Base-by-base conservation (phyloP, 2,329 filamentous ascomycete species). In the Stachybotrys elegans region DNA sequence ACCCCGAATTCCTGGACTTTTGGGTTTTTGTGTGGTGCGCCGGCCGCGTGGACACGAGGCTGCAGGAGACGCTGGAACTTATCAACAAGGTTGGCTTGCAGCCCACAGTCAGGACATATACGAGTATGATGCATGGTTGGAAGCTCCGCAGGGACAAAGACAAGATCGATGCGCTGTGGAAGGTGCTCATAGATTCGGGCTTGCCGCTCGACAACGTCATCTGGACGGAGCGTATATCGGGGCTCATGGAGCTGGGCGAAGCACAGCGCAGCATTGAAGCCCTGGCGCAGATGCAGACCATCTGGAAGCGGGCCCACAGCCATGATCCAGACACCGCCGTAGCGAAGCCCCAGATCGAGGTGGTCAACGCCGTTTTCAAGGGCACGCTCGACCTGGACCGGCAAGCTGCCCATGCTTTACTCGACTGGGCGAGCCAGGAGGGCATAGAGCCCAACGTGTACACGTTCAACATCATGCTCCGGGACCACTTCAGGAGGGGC, bases 171-270 rank as follows among this genome's bases (percentile, higher is more conserved):
- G 71, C 71, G 1, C 73, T 90, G 23, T 94, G 88, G 88, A 52
- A 64, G 0, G 78, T 76, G 50, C 78, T 93, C 64, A 56, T 75
- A 4, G 58, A 57, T 8, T 74, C 79, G 2, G 77, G 78, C 2
- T 55, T 81, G 9, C 65, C 75, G 50, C 79, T 88, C 5, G 87
- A 92, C 59, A 62, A 63, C 6, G 57, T 71, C 43, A 79, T 83
- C 31, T 93, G 88, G 88, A 84, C 81, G 8, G 79, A 81, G 13
- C 76, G 84, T 21, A 78, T 93, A 35, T 75, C 79, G 21, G 81
- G 80, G 0, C 70, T 89, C 11, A 77, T 90, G 44, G 69, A 73
- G 32, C 65, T 72, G 37, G 73, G 75, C 23, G 68, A 75, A 47
- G 53, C 73, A 6, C 66, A 78, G 22, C 68, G 69, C 16, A 86